Evolutionary conservation across 495 filamentous ascomycete species (phyloP).

Genomic region (Haplographium delicatum): DNA sequence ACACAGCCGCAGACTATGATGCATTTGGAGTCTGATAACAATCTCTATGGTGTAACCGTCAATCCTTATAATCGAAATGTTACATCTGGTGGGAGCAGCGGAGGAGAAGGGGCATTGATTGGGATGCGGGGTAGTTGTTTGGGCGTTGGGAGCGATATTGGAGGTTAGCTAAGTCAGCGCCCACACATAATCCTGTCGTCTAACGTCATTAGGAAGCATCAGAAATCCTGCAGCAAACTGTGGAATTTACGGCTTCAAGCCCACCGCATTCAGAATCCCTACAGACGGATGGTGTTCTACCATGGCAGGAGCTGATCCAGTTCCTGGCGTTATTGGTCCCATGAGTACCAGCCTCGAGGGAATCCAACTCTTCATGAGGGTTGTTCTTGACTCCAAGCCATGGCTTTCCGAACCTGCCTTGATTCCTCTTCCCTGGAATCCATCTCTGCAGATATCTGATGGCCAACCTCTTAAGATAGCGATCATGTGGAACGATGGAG

Average conservation of each 20-base stretch:
- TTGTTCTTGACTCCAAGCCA: conserved; percentile 30
- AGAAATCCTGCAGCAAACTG: conserved; percentile 50
- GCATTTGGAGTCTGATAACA: conserved; percentile 23
- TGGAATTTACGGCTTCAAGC: conserved; percentile 53
- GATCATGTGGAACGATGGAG: conserved; percentile 47
- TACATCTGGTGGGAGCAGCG: conserved; percentile 53
- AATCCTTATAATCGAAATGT: conserved; percentile 46
- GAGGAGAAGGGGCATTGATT: conserved; percentile 53
- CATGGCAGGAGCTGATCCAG: conserved; percentile 20
- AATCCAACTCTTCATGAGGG: conserved; percentile 37
- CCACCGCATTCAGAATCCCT: conserved; percentile 41
- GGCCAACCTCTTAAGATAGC: conserved; percentile 37
- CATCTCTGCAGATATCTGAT: background rate
- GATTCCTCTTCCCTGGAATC: conserved; percentile 32
- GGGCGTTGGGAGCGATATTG: conserved; percentile 55
- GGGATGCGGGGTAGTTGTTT: conserved; percentile 51
- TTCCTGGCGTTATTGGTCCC: conserved; percentile 39
- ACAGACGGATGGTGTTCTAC: conserved; percentile 32
- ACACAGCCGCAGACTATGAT: conserved; percentile 31
- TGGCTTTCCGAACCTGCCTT: conserved; percentile 36
- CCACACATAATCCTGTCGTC: background rate
- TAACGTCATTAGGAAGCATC: conserved; percentile 12
- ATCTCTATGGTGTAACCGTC: conserved; percentile 35
- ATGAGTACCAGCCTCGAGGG: conserved; percentile 35
- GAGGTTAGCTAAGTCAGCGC: conserved; percentile 43